A percentile compares a stretch with the other conserved stretches of the same genome.
These are phyloP conservation scores for Metarhizium album DNA, from an alignment of 2,329 filamentous ascomycete genomes.

Conservation along the genomic window DNA sequence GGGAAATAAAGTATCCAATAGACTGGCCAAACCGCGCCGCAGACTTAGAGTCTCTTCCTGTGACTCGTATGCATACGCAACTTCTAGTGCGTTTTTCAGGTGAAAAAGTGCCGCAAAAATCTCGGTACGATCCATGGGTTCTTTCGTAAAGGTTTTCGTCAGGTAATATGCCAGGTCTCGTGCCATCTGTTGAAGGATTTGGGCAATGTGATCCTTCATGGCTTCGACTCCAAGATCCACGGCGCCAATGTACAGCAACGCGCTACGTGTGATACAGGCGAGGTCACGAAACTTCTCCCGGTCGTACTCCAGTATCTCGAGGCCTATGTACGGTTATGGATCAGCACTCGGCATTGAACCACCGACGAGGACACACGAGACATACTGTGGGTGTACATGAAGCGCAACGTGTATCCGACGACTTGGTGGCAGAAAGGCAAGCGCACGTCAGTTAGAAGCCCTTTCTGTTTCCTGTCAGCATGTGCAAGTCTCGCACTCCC, in stretches of 20 bases:
- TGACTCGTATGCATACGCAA: slow-evolving; percentile 15
- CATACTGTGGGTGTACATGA: slow-evolving; percentile 25
- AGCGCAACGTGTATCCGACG: slow-evolving; percentile 21
- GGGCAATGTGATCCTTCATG: slow-evolving; percentile 18
- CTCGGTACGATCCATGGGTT: slow-evolving; percentile 11
- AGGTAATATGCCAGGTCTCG: slow-evolving; percentile 14
- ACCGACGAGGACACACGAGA: too few relatives aligned
- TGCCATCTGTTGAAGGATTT: slow-evolving; percentile 16
- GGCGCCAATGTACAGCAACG: slow-evolving; percentile 22
- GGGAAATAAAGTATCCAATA: slow-evolving; percentile 17
- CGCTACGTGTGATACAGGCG: slow-evolving; percentile 21
- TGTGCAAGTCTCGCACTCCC: too few relatives aligned
- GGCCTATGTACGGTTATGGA: background rate
- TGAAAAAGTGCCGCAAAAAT: slow-evolving; percentile 15
- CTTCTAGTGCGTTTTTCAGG: slow-evolving; percentile 19
- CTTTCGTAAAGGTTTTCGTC: slow-evolving; percentile 7
- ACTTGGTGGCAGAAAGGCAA: slow-evolving; percentile 15
- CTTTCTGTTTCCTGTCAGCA: background rate
- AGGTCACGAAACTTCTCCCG: slow-evolving; percentile 14
- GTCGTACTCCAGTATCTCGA: slow-evolving; percentile 15
- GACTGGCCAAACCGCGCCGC: slow-evolving; percentile 19
- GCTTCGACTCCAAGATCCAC: slow-evolving; percentile 17
- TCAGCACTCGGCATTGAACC: background rate
- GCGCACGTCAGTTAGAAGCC: slow-evolving; percentile 12
- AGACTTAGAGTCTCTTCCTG: slow-evolving; percentile 20